phyloP scores from a whole-genome alignment of 768 basidiomycete genomes.

The Lyophyllum semitale region DNA sequence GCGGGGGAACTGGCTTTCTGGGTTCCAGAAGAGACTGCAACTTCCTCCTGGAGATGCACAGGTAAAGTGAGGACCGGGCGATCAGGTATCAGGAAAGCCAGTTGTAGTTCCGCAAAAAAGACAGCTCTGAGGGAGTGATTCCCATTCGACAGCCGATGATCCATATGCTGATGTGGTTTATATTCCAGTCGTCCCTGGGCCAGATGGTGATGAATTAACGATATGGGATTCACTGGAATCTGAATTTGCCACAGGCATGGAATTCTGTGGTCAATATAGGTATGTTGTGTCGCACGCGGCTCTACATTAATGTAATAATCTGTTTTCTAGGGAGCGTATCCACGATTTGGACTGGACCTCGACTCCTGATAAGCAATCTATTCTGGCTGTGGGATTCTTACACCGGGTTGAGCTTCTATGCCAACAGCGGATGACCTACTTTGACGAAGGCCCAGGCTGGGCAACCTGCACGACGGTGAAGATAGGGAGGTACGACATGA shows the following conservation, averaged over 20 bases:
- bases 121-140: slow-evolving; percentile 73
- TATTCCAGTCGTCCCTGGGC: slow-evolving; percentile 55
- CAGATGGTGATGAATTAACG: slow-evolving; percentile 76
- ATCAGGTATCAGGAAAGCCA: slow-evolving; percentile 63
- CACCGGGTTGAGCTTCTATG: slow-evolving; percentile 85
- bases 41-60: slow-evolving; percentile 62
- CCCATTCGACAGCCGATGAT: slow-evolving; percentile 1
- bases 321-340: slow-evolving; percentile 51
- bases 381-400: slow-evolving; percentile 85
- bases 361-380: slow-evolving; percentile 86
- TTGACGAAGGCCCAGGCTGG: slow-evolving; percentile 83
- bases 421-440: slow-evolving; percentile 91
- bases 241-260: slow-evolving; percentile 89
- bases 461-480: slow-evolving; percentile 69
- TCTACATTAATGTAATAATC: not conserved
- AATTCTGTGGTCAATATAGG: slow-evolving; percentile 67
- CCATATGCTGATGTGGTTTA: slow-evolving; percentile 10
- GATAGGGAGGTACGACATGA: slow-evolving; percentile 57
- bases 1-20: slow-evolving; percentile 87
- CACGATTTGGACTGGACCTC: slow-evolving; percentile 93
- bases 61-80: slow-evolving; percentile 76
- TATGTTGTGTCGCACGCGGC: slow-evolving; percentile 29
- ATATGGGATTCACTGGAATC: slow-evolving; percentile 97
- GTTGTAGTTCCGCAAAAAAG: slow-evolving; percentile 91
- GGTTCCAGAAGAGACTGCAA: slow-evolving; percentile 54